phyloP scores from a whole-genome alignment of 371 early-diverging fungal genomes.

The Zopfochytrium polystomum region DNA sequence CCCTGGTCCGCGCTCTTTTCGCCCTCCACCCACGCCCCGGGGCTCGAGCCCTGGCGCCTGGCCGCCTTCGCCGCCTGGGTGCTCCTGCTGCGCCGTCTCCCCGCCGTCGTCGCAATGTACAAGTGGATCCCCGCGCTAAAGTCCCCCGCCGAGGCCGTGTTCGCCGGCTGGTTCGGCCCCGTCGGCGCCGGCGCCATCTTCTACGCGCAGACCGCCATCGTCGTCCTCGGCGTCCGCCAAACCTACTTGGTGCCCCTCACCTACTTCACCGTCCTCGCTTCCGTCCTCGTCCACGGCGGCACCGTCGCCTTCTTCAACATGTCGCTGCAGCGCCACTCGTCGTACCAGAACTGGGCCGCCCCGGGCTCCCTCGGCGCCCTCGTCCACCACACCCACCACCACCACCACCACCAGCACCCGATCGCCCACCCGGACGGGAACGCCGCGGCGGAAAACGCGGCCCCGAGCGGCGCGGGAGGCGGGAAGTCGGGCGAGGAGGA shows the following conservation, averaged over 20 bases:
- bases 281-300: slow-evolving; percentile 76
- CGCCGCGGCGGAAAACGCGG: too few species aligned
- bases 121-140: slow-evolving; percentile 29
- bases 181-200: slow-evolving; percentile 66
- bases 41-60: slow-evolving; percentile 75
- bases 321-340: slow-evolving; percentile 1
- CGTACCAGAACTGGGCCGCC: too few species aligned
- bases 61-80: slow-evolving; percentile 66
- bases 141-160: slow-evolving; percentile 21
- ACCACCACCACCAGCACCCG: too few species aligned
- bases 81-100: slow-evolving; percentile 79
- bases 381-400: too few species aligned
- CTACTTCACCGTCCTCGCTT: slow-evolving; percentile 69
- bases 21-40: too few species aligned
- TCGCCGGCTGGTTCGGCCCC: slow-evolving; percentile 35
- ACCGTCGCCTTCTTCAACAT: slow-evolving; percentile 65
- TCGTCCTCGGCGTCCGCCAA: slow-evolving; percentile 12
- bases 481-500: too few species aligned
- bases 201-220: slow-evolving; percentile 56
- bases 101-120: slow-evolving; percentile 66
- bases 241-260: slow-evolving; percentile 63
- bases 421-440: too few species aligned
- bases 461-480: too few species aligned
- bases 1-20: slow-evolving; percentile 73
- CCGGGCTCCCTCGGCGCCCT: too few species aligned